Evolutionary conservation across 2,329 filamentous ascomycete species (phyloP), one percentile per base, ranked within the genome.

Genomic region (Tolypocladium ovalisporum): DNA sequence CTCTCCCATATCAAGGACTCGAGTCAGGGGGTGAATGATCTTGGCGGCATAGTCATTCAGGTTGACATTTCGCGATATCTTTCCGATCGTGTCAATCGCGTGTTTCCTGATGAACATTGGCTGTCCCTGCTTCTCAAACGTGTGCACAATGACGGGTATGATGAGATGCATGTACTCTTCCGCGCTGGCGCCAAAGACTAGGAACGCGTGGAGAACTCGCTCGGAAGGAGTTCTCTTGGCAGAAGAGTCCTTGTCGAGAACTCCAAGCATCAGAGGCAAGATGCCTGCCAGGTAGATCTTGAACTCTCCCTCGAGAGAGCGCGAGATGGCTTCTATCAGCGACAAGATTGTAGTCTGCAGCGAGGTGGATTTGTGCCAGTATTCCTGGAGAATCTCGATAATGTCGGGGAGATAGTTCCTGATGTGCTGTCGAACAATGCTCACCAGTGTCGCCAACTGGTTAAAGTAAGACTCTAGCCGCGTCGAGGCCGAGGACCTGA

Each of bases 141-240:
- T 88, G 51, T 88, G 86, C 10, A 99, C 92, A 66, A 99, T 91
- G 39, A 96, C 90, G 0, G 94, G 94, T 55, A 99, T 90, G 63
- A 99, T 97, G 55, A 99, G 79, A 70, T 99, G 94, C 94, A 99
- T 99, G 71, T 99, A 99, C 70, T 99, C 94, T 70, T 99, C 94
- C 13, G 89, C 89, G 67, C 92, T 97, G 0, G 92, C 87, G 1
- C 95, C 95, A 69, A 99, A 99, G 0, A 99, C 89, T 34, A 99
- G 76, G 71, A 99, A 96, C 0, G 93, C 92, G 68, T 97, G 94
- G 29, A 99, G 78, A 4, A 99, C 92, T 64, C 88, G 87, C 69
- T 97, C 91, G 0, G 92, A 96, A 2, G 91, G 88, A 17, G 84
- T 80, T n/a, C 90, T 82, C 66, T 90, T 88, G 1, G 81, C 76